Base-by-base conservation (phyloP, 805 yeast genomes). In the Candida hungchunana region DNA sequence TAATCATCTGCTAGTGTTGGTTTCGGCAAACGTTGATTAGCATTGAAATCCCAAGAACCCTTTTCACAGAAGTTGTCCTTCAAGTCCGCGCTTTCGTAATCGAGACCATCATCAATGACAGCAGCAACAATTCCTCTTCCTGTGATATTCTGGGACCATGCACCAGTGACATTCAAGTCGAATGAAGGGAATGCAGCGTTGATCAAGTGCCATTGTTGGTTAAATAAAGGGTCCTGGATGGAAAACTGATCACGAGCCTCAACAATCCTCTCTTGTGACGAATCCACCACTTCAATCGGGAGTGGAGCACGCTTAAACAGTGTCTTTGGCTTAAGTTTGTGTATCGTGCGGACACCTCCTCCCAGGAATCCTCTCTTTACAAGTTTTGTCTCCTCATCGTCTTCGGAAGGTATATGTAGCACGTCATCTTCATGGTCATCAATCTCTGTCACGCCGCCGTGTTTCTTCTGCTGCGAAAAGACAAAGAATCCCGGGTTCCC, bases 31-130 rank as follows among this genome's bases (percentile, higher is more conserved):
- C 75, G 69, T 0, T 69, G 70, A 50, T 84, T 79, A 50, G 77
- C 83, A 56, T 93, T 93, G 60, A 75, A 93, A 62, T 93, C 98
- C 85, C 90, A 93, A 7, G 96, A 87, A 4, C 97, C 98, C 44
- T 75, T 77, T 11, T 67, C 61, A 51, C 72, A 75, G 57, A 82
- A 93, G 49, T 82, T 84, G 26, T 67, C 75, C 20, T 66, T 63
- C 41, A 93, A 65, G 61, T 93, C 97, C 2, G 68, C 72, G 51
- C 79, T 77, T 36, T 82, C 84, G 55, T 73, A 79, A 62, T 93
- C 98, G 18, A 93, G 60, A 1, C 98, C 98, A 61, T 93, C 98
- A 60, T 93, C 98, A 0, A 93, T 82, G 26, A 93, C 73, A 2
- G 97, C 96, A 1, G 89, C 81, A 1, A 84, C 86, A 6, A 86